Evolutionary conservation across 495 filamentous ascomycete genomes (phyloP).

Genomic region (Aspergillus taichungensis): DNA sequence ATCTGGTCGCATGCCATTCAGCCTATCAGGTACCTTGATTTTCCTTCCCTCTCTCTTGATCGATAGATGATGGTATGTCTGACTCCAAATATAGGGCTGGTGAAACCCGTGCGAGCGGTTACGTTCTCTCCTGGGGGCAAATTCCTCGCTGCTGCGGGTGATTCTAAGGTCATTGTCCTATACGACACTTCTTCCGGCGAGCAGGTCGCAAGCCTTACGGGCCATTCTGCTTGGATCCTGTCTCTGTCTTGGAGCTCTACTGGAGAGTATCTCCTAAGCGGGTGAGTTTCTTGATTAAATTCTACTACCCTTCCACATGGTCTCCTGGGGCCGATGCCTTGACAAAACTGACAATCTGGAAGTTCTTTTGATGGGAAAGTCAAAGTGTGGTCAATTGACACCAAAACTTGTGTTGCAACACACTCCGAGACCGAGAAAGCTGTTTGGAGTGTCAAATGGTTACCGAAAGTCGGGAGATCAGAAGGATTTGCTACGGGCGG

Average conservation of each 20-base stretch:
- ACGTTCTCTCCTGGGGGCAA: conserved; percentile 79
- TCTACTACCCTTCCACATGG: too few relatives aligned
- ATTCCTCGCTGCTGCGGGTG: conserved; percentile 85
- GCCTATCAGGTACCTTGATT: conserved; percentile 58
- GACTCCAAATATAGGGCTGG: conserved; percentile 49
- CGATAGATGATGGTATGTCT: background rate
- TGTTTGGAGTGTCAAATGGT: conserved; percentile 81
- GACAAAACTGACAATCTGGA: conserved; percentile 7
- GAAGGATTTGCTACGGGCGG: conserved; percentile 86
- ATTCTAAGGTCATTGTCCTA: conserved; percentile 77
- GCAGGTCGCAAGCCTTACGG: conserved; percentile 75
- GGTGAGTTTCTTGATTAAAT: conserved; percentile 37
- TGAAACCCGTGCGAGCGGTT: conserved; percentile 74
- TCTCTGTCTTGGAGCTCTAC: conserved; percentile 86
- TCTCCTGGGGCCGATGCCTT: too few relatives aligned
- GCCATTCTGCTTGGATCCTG: conserved; percentile 78
- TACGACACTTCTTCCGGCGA: conserved; percentile 90
- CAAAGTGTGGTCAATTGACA: conserved; percentile 88
- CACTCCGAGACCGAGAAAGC: conserved; percentile 83
- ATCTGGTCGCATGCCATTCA: conserved; percentile 76
- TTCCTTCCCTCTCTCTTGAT: background rate
- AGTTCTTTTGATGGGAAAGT: conserved; percentile 83
- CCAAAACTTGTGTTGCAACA: conserved; percentile 77
- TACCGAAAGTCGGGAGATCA: conserved; percentile 65
- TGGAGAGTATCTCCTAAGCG: conserved; percentile 87